Evolutionary conservation across 306 rosid species (phyloP).

Genomic region (Erythrophleum fordii): DNA sequence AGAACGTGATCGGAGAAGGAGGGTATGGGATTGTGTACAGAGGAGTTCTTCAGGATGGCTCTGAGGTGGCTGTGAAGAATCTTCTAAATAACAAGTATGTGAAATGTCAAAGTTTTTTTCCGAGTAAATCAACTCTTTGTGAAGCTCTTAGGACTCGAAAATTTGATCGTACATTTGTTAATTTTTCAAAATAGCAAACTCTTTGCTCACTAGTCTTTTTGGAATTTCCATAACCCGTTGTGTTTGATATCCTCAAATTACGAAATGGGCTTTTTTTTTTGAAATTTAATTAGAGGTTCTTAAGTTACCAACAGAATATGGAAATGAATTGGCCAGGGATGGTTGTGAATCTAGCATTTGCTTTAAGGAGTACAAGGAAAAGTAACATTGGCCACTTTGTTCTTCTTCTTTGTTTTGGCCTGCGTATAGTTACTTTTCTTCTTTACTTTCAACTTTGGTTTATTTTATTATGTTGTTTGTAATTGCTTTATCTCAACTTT

Average conservation of each 20-base stretch:
- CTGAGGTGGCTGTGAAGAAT: constrained; percentile 89
- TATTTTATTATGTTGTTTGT: constrained; percentile 27
- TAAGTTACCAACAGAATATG: not conserved
- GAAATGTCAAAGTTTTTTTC: not conserved
- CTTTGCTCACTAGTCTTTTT: too few species aligned
- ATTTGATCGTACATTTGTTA: too few species aligned
- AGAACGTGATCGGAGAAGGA: constrained; percentile 94
- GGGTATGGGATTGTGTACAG: constrained; percentile 91
- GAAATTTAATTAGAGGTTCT: not conserved
- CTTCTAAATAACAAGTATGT: constrained; percentile 95
- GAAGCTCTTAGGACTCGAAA: too few species aligned
- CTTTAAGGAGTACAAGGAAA: constrained; percentile 40
- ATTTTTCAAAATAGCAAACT: too few species aligned
- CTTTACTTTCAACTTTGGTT: constrained; percentile 45
- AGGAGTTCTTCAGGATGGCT: constrained; percentile 73
- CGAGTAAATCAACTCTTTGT: too few species aligned
- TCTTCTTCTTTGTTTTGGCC: not conserved
- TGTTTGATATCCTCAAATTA: not conserved
- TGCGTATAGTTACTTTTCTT: constrained; percentile 35
- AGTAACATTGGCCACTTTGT: constrained; percentile 47
- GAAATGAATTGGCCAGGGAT: not conserved
- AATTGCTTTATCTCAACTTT: constrained; percentile 39
- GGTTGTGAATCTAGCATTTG: not conserved
- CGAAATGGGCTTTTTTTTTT: not conserved
- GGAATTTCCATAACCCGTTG: not conserved